Conservation (phyloP, 1,139 yeast genomes). For the Debaryomycetaceae sp. region DNA sequence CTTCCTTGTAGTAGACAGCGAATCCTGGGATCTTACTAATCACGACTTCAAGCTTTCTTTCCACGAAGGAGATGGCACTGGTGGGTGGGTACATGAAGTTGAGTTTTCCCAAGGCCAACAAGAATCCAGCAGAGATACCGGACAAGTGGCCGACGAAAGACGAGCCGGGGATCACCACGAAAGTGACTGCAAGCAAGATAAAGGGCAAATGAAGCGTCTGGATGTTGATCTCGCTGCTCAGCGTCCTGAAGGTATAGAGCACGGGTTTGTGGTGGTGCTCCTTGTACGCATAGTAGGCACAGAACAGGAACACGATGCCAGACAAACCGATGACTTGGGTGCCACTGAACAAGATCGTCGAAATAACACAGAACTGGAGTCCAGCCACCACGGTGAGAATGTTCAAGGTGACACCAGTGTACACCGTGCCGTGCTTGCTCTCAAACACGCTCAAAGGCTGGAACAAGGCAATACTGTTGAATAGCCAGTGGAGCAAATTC, state of each 20-base stretch:
- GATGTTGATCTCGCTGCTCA: conserved; percentile 28
- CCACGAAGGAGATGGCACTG: conserved; percentile 62
- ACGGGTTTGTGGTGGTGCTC: conserved; percentile 54
- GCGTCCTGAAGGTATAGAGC: conserved; percentile 20
- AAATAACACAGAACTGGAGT: conserved; percentile 57
- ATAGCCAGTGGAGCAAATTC: conserved; percentile 56
- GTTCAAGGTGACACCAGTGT: conserved; percentile 81
- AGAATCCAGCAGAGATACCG: conserved; percentile 39
- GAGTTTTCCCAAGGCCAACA: conserved; percentile 57
- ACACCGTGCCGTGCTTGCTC: conserved; percentile 74
- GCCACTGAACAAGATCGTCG: conserved; percentile 51
- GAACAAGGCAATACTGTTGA: conserved; percentile 58
- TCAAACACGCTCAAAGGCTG: conserved; percentile 72
- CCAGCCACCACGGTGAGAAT: conserved; percentile 71
- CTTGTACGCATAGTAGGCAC: conserved; percentile 60
- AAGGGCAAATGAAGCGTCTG: conserved; percentile 68
- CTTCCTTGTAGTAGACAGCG: conserved; percentile 55
- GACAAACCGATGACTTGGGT: conserved; percentile 63
- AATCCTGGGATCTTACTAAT: conserved; percentile 54
- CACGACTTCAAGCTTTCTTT: conserved; percentile 44
- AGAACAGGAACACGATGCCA: conserved; percentile 73
- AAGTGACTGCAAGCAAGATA: conserved; percentile 46
- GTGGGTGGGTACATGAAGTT: conserved; percentile 63
- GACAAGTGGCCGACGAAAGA: conserved; percentile 72
- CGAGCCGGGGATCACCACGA: conserved; percentile 47